A percentile compares a stretch with the other conserved stretches of the same genome.
Evolutionary conservation across 352 stramenopile species (phyloP).

Genomic region (Globisporangium lucens): DNA sequence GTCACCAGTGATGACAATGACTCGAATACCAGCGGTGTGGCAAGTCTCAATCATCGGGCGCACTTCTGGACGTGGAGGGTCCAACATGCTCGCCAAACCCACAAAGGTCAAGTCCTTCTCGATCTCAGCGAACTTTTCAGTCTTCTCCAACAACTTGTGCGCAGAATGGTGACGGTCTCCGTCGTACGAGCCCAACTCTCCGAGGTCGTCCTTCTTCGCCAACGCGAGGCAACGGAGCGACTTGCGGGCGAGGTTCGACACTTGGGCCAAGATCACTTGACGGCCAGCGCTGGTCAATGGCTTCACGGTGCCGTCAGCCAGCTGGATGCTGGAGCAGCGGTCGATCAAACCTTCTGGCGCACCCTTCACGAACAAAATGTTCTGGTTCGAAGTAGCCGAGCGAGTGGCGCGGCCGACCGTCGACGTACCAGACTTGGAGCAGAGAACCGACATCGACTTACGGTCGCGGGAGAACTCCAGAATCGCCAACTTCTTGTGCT

Average conservation of each 20-base stretch:
- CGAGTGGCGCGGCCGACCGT: constrained; percentile 45
- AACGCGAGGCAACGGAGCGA: constrained; percentile 96
- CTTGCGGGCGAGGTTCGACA: constrained; percentile 89
- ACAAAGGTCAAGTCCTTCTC: constrained; percentile 97
- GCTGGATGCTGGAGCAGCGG: constrained; percentile 93
- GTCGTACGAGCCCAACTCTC: constrained; percentile 74
- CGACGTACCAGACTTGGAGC: constrained; percentile 39
- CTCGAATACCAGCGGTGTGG: constrained; percentile 94
- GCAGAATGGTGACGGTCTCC: constrained; percentile 82
- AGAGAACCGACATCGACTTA: constrained; percentile 98
- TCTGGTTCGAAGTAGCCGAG: constrained; percentile 68
- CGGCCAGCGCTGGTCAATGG: constrained; percentile 89
- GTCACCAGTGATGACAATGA: constrained; percentile 99
- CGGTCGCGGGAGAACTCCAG: constrained; percentile 96
- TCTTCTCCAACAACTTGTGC: constrained; percentile 78
- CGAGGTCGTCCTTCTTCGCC: constrained; percentile 94
- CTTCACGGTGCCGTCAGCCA: constrained; percentile 91
- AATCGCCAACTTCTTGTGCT: constrained; percentile 91
- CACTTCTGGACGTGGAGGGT: constrained; percentile 97
- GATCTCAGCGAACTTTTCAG: constrained; percentile 91
- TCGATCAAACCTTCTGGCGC: constrained; percentile 96
- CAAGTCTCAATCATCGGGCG: constrained; percentile 94
- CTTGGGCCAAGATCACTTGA: constrained; percentile 87
- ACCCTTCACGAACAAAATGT: constrained; percentile 98
- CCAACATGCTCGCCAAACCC: constrained; percentile 97